These are phyloP conservation scores for Sporothrix inflata DNA, from an alignment of 2,329 filamentous ascomycete genomes.

Conservation along the genomic window DNA sequence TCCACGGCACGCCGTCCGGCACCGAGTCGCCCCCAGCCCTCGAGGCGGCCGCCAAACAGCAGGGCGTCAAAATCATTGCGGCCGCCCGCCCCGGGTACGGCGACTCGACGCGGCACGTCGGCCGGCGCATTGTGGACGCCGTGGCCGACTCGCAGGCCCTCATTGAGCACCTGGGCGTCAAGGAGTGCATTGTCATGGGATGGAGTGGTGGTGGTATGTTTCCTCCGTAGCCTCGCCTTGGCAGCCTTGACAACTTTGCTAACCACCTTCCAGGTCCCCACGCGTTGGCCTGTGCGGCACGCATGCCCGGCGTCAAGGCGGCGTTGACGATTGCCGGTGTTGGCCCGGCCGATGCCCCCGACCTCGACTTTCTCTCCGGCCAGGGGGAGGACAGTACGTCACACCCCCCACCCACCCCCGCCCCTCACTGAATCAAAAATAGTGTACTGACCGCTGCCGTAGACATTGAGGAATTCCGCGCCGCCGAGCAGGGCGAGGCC, in stretches of 20 bases:
- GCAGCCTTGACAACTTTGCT: background rate
- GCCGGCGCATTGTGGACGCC: background rate
- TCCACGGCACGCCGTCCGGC: slow-evolving; percentile 22
- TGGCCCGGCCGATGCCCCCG: slow-evolving; percentile 3
- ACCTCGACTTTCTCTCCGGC: slow-evolving; percentile 18
- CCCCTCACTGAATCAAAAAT: no score
- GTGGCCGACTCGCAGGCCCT: slow-evolving; percentile 16
- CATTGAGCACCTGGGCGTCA: slow-evolving; percentile 1
- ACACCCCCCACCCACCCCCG: no score
- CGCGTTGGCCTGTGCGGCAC: slow-evolving; percentile 8
- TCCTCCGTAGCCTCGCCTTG: no score
- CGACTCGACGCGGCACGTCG: background rate
- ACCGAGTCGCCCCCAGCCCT: background rate
- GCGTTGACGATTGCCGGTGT: slow-evolving; percentile 18
- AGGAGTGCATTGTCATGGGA: slow-evolving; percentile 1
- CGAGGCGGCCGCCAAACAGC: background rate
- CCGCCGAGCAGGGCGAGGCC: background rate
- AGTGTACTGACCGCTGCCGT: no score
- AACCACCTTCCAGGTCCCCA: background rate
- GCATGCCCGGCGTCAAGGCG: slow-evolving; percentile 2
- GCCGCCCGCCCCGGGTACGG: background rate
- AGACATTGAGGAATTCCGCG: slow-evolving; percentile 13
- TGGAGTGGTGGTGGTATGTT: slow-evolving; percentile 21
- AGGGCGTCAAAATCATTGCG: slow-evolving; percentile 19
- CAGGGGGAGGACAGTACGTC: slow-evolving; percentile 22